A percentile compares a stretch with the other conserved stretches of the same genome.
These are phyloP conservation scores for Calvatia gigantea DNA, from an alignment of 768 basidiomycete genomes.

Conservation along the genomic window DNA sequence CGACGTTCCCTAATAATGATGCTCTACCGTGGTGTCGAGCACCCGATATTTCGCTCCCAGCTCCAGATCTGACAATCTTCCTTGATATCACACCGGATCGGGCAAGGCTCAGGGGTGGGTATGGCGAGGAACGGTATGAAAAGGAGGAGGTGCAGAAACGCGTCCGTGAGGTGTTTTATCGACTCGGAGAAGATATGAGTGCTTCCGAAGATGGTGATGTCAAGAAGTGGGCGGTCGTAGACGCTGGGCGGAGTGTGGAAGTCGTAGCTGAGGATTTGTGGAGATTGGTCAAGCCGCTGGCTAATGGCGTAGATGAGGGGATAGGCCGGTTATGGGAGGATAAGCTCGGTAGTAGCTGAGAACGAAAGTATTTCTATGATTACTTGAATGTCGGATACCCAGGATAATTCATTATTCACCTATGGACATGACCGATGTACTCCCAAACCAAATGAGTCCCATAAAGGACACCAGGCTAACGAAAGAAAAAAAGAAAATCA, in stretches of 20 bases:
- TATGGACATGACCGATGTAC: no score
- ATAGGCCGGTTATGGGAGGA: conserved; percentile 51
- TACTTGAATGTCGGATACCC: no score
- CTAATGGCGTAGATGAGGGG: conserved; percentile 32
- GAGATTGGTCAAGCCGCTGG: conserved; percentile 42
- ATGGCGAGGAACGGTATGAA: conserved; percentile 88
- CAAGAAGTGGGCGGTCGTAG: conserved; percentile 48
- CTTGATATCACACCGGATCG: conserved; percentile 74
- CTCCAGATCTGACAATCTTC: conserved; percentile 86
- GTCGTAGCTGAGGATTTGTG: conserved; percentile 56
- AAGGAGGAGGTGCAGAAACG: conserved; percentile 67
- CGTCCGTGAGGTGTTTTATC: conserved; percentile 58
- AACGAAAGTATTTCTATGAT: no score
- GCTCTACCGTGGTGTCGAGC: conserved; percentile 80
- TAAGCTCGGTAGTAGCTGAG: conserved; percentile 12
- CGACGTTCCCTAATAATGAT: conserved; percentile 16
- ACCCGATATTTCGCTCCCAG: conserved; percentile 85
- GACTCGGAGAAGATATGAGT: conserved; percentile 51
- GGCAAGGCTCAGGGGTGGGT: conserved; percentile 71
- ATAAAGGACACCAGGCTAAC: no score
- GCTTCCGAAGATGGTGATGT: conserved; percentile 10
- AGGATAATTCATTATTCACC: no score
- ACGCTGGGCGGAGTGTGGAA: conserved; percentile 51
- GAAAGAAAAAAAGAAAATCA: no score
- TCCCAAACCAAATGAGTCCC: no score